Conservation (phyloP, 2,329 filamentous ascomycete genomes). For the Dactylellina drechsleri region DNA sequence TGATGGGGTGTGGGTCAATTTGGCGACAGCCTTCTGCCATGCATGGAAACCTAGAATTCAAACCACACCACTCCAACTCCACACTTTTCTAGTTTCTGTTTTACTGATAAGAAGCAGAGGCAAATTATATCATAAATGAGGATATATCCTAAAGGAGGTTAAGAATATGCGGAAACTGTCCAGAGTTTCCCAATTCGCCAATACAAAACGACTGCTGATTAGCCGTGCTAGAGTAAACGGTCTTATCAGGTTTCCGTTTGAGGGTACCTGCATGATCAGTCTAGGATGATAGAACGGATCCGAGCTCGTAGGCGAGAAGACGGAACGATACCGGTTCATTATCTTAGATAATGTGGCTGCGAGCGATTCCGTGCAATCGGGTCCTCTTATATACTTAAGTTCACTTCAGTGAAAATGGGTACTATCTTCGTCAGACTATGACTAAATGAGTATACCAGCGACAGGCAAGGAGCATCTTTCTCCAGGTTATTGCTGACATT, state of each 20-base stretch:
- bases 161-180: neutral
- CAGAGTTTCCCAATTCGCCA: slow-evolving; percentile 30
- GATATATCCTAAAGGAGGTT: neutral
- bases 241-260: slow-evolving; percentile 36
- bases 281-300: slow-evolving; percentile 37
- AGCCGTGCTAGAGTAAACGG: neutral
- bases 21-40: slow-evolving; percentile 1
- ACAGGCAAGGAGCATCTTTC: no score
- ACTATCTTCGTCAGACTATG: no score
- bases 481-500: no score
- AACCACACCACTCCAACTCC: neutral
- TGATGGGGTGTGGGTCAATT: slow-evolving; percentile 24
- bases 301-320: slow-evolving; percentile 32
- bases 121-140: no score
- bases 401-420: no score
- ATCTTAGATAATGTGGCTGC: no score
- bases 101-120: slow-evolving; percentile 17
- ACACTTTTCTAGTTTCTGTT: neutral
- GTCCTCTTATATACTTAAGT: no score
- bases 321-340: neutral
- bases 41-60: slow-evolving; percentile 38
- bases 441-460: no score
- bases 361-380: no score
- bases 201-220: neutral
- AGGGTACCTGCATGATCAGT: slow-evolving; percentile 52